Base-by-base conservation (phyloP, 2,329 filamentous ascomycete genomes). In the Neopestalotiopsis rosae region DNA sequence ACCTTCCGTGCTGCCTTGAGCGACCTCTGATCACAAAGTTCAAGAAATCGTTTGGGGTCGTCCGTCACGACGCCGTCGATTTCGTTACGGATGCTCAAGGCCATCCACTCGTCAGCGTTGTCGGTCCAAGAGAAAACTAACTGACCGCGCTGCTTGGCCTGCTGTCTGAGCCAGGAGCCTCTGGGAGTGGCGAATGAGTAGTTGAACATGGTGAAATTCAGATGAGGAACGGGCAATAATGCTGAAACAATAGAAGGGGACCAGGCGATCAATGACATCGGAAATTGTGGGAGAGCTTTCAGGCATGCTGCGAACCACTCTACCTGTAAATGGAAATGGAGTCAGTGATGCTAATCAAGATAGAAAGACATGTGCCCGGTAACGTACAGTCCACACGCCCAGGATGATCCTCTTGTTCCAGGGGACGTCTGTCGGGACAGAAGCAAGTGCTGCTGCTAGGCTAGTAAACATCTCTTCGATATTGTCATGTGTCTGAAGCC, bases 341-440 rank as follows among this genome's bases (percentile, higher is more conserved):
- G 24, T 56, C n/a, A 57, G 32, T 42, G 49, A 42, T 38, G 17
- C 4, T 28, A 2, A 20, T 52, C 62, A 66, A n/a, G 17, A 32
- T 20, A n/a, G 77, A n/a, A 28, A 34, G 34, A 56, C 56, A 59
- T 0, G n/a, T n/a, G 3, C 14, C 24, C 32, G 17, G 34, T 24
- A 71, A 81, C 59, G 75, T 81, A 92, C 90, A 65, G 91, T 90
- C 95, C 95, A 98, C 77, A 90, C 92, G 59, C 95, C 95, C 0
- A 97, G 83, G 0, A 97, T 83, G 64, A 98, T 86, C 38, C 95
- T 88, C 68, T 90, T 81, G 34, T 87, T 83, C 95, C 95, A 98
- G 4, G 89, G 87, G 45, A 81, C 81, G 24, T 80, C 80, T 69
- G 71, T 83, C 72, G 76, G 76, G 40, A 90, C 84, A 38, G 87